Evolutionary conservation across 768 basidiomycete genomes (phyloP).

Genomic region (Boletus eberwhitei): DNA sequence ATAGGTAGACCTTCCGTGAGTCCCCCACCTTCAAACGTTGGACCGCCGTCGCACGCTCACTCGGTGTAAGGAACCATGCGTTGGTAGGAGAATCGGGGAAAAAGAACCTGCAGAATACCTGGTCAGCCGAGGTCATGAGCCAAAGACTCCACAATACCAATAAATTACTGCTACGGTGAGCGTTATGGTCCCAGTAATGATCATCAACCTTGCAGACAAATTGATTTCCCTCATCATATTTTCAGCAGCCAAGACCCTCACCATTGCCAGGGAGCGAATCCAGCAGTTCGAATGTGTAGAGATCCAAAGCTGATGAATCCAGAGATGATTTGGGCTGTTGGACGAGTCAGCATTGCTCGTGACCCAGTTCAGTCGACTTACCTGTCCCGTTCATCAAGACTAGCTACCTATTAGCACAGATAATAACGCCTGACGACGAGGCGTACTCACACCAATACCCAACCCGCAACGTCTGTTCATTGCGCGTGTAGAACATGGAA

Average conservation of each 20-base stretch:
- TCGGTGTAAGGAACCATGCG: slow-evolving; percentile 68
- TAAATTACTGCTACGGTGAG: slow-evolving; percentile 48
- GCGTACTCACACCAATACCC: slow-evolving; percentile 70
- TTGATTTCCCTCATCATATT: not conserved
- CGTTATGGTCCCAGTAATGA: slow-evolving; percentile 63
- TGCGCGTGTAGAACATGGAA: slow-evolving; percentile 75
- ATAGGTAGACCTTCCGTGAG: not conserved
- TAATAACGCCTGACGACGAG: not conserved
- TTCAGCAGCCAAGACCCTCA: slow-evolving; percentile 14
- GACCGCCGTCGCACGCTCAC: slow-evolving; percentile 63
- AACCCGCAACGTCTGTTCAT: slow-evolving; percentile 63
- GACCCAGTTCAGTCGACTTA: slow-evolving; percentile 11
- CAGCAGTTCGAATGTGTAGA: slow-evolving; percentile 53
- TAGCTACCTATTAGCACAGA: slow-evolving; percentile 18
- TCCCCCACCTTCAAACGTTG: slow-evolving; percentile 54
- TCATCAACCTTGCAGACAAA: slow-evolving; percentile 50
- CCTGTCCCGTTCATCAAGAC: slow-evolving; percentile 78
- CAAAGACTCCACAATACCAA: slow-evolving; percentile 39
- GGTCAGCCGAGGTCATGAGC: not conserved
- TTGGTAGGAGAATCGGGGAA: slow-evolving; percentile 75
- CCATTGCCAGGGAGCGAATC: slow-evolving; percentile 77
- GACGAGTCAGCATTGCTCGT: slow-evolving; percentile 4
- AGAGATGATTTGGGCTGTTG: slow-evolving; percentile 61
- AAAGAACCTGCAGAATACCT: slow-evolving; percentile 42
- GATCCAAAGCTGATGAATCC: slow-evolving; percentile 68